A percentile compares a stretch with the other conserved stretches of the same genome.
Conservation (phyloP, 1,139 yeast species). For the Yamadazyma spencermartinsiae region DNA sequence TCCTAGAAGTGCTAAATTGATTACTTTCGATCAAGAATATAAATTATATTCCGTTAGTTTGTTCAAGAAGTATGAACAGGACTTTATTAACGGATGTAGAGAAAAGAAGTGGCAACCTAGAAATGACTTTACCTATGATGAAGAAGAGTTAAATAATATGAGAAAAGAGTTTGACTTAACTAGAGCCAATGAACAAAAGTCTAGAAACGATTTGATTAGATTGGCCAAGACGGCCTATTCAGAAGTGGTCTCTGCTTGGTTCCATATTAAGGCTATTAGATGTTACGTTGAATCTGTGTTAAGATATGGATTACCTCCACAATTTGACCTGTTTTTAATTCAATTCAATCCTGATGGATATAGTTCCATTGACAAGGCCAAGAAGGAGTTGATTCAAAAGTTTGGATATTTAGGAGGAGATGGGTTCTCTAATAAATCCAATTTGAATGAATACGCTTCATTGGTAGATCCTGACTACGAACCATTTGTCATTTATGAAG, state of each 20-base stretch:
- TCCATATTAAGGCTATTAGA: conserved; percentile 73
- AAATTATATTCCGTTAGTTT: conserved; percentile 74
- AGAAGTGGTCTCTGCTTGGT: conserved; percentile 83
- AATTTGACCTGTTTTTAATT: conserved; percentile 67
- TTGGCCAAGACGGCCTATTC: conserved; percentile 85
- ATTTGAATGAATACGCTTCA: conserved; percentile 83
- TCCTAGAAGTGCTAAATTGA: conserved; percentile 78
- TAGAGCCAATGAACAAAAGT: conserved; percentile 67
- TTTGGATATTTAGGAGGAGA: conserved; percentile 92
- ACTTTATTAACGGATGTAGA: conserved; percentile 69
- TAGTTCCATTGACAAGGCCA: conserved; percentile 56
- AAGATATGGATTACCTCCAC: conserved; percentile 96
- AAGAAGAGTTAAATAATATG: conserved; percentile 68
- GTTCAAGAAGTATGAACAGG: conserved; percentile 76
- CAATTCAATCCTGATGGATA: conserved; percentile 41
- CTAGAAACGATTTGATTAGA: conserved; percentile 78
- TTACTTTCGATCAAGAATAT: conserved; percentile 74
- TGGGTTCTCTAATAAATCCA: conserved; percentile 67
- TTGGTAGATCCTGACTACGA: conserved; percentile 93
- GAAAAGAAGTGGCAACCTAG: conserved; percentile 92
- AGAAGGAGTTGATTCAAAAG: conserved; percentile 64
- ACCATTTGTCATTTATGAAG: conserved; percentile 84
- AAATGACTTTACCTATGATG: conserved; percentile 81
- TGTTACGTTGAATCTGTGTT: conserved; percentile 67
- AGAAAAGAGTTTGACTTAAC: conserved; percentile 79